Percentiles rank a stretch among this genome's conserved stretches.
Evolutionary conservation across 768 basidiomycete genomes (phyloP).

Genomic region (Suillus occidentalis): DNA sequence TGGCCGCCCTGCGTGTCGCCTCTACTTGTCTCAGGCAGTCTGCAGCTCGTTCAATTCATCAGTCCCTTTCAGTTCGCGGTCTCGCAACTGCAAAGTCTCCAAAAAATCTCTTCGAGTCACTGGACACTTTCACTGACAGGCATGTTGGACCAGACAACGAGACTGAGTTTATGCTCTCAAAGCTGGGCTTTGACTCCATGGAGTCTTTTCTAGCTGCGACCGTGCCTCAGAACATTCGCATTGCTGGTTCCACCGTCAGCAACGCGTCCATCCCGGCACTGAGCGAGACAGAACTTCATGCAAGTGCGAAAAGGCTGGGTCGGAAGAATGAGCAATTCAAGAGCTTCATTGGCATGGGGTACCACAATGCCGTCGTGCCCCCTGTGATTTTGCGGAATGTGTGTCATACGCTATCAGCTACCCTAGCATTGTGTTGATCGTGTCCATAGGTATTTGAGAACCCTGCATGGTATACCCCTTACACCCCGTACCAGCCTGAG

Average conservation of each 20-base stretch:
- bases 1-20: constrained; percentile 31
- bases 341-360: constrained; percentile 98
- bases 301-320: constrained; percentile 76
- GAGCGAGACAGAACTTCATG: constrained; percentile 83
- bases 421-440: constrained; percentile 8
- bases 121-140: constrained; percentile 88
- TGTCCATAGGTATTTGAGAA: constrained; percentile 78
- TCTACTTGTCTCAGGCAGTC: constrained; percentile 24
- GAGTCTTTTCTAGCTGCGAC: constrained; percentile 84
- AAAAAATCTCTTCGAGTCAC: constrained; percentile 70
- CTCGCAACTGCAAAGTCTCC: constrained; percentile 65
- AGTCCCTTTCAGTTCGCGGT: constrained; percentile 31
- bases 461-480: constrained; percentile 97
- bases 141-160: constrained; percentile 94
- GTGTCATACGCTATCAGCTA: constrained; percentile 22
- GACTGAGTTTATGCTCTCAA: constrained; percentile 76
- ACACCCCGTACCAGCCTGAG: constrained; percentile 96
- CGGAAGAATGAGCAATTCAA: constrained; percentile 77
- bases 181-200: constrained; percentile 83
- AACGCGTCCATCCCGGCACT: constrained; percentile 70
- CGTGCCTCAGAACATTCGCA: constrained; percentile 79
- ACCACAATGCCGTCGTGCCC: constrained; percentile 93
- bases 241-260: constrained; percentile 59
- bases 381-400: constrained; percentile 93
- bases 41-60: constrained; percentile 15